Percentiles rank a stretch among this genome's conserved stretches.
Evolutionary conservation across 345 rosid genomes (phyloP).

Genomic region (Citrus reticulata): DNA sequence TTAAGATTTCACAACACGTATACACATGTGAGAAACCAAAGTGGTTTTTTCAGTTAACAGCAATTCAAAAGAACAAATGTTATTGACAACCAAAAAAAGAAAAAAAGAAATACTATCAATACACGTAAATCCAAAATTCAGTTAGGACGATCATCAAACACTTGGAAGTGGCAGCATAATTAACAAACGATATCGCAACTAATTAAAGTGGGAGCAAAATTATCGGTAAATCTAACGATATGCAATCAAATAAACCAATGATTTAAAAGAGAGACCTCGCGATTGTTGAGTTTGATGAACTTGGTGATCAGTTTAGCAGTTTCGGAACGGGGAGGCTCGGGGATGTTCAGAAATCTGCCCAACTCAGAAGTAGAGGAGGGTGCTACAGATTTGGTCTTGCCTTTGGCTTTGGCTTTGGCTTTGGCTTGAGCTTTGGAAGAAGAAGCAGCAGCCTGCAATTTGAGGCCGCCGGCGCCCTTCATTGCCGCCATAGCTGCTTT

Average conservation of each 20-base stretch:
- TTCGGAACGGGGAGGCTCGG: slow-evolving; percentile 33
- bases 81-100: too few relatives aligned
- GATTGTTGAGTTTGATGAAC: slow-evolving; percentile 51
- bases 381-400: background rate
- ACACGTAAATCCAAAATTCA: background rate
- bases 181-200: background rate
- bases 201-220: background rate
- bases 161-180: background rate
- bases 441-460: slow-evolving; percentile 1
- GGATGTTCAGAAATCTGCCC: slow-evolving; percentile 38
- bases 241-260: background rate
- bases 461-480: slow-evolving; percentile 2
- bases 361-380: slow-evolving; percentile 33
- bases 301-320: slow-evolving; percentile 34
- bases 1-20: background rate
- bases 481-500: slow-evolving; percentile 6
- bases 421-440: slow-evolving; percentile 1
- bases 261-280: slow-evolving; percentile 23
- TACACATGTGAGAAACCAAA: background rate
- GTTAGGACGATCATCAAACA: slow-evolving; percentile 3
- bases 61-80: background rate
- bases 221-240: background rate
- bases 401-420: background rate
- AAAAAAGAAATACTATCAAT: too few relatives aligned
- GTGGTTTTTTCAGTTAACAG: background rate